Percentiles rank a stretch among this genome's conserved stretches.
phyloP scores from a whole-genome alignment of 352 stramenopile species.

The Achlya hypogyna region DNA sequence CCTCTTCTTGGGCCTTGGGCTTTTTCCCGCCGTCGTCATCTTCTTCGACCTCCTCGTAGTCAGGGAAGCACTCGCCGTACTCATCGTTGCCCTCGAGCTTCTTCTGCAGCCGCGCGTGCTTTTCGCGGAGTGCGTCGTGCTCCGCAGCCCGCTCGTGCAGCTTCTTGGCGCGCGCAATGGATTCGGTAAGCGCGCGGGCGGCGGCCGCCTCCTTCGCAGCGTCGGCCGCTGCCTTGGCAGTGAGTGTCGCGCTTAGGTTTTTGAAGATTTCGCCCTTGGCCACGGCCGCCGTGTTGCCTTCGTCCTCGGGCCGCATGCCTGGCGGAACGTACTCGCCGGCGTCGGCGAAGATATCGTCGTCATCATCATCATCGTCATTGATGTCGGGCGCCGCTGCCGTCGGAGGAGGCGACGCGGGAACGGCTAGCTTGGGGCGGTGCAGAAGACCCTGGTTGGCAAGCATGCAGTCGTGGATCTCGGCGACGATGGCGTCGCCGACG shows the following conservation, averaged over 20 bases:
- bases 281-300: slow-evolving; percentile 16
- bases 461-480: slow-evolving; percentile 28
- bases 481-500: slow-evolving; percentile 40
- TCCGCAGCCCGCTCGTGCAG: slow-evolving; percentile 35
- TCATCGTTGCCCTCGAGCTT: slow-evolving; percentile 36
- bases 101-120: slow-evolving; percentile 22
- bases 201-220: slow-evolving; percentile 35
- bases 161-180: slow-evolving; percentile 43
- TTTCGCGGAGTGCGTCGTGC: slow-evolving; percentile 31
- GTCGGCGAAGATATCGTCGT: slow-evolving; percentile 71
- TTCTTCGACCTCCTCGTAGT: slow-evolving; percentile 62
- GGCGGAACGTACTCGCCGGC: slow-evolving; percentile 66
- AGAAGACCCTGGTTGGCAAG: slow-evolving; percentile 11
- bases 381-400: not conserved
- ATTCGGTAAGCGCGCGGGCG: slow-evolving; percentile 46
- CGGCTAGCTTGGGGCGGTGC: not conserved
- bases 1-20: not conserved
- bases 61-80: slow-evolving; percentile 51
- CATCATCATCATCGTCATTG: slow-evolving; percentile 28
- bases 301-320: slow-evolving; percentile 23
- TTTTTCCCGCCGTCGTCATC: slow-evolving; percentile 22
- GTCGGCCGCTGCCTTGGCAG: slow-evolving; percentile 36
- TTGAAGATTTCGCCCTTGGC: slow-evolving; percentile 41
- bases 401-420: not conserved
- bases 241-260: slow-evolving; percentile 60